Base-by-base conservation (phyloP, 257 asterid genomes). In the Solanum sitiens region DNA sequence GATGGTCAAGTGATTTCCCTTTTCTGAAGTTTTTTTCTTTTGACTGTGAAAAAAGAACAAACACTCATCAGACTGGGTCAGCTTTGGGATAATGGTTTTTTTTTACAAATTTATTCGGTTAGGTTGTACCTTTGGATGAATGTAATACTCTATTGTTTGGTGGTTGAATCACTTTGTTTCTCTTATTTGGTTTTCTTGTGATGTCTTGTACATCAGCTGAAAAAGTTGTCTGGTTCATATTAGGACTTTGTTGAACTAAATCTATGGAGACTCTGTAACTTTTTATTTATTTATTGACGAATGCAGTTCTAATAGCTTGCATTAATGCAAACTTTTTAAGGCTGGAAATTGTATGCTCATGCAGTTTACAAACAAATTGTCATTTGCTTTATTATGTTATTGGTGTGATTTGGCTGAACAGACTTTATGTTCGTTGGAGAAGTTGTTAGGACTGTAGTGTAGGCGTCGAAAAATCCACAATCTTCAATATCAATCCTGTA, bases 151-250 rank as follows among this genome's bases (percentile, higher is more conserved):
- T n/a, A n/a, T n/a, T n/a, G n/a, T n/a, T 83, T 61, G 88, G 88
- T 89, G 88, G 89, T 92, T 88, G 89, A 87, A 77, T 91, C 89
- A 88, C 18, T 65, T 67, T 67, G 10, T 84, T 56, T n/a, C 50
- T 65, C 86, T 32, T 39, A 11, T 75, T 75, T 6, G 10, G 56
- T 39, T 75, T 53, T 75, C 33, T n/a, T 13, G 32, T 74, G 5
- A 37, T 74, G 83, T 39, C 32, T 39, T 73, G 80, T 73, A 73
- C 80, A 27, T 73, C n/a, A 7, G 74, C 74, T 25, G 30, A 20
- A 18, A 35, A 61, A 15, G 80, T 73, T 18, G 16, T 20, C 80
- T 18, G 45, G 71, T 73, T 70, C 76, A 32, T 70, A 32, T 39
- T 75, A 27, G 83, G 83, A 56, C n/a, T 21, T 75, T 75, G 15